These are phyloP conservation scores for Pochonia chlamydosporia DNA, from an alignment of 2,329 filamentous ascomycete genomes.

Conservation along the genomic window DNA sequence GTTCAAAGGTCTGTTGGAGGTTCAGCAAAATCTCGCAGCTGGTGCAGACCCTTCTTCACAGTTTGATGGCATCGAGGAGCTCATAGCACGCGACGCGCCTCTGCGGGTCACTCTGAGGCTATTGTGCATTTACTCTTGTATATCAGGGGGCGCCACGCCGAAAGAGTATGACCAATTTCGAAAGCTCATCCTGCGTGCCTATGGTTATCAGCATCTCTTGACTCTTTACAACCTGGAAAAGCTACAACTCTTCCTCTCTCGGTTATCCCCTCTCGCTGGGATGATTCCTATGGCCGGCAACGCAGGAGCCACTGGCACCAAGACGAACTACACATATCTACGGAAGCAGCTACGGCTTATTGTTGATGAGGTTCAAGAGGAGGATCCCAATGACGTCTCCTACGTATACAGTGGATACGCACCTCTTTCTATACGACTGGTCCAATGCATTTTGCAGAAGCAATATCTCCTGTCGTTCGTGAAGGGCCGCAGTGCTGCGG, in stretches of 20 bases:
- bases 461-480: conserved; percentile 69
- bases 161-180: conserved; percentile 89
- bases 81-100: conserved; percentile 83
- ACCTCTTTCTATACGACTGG: conserved; percentile 80
- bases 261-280: conserved; percentile 70
- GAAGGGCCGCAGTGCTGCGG: conserved; percentile 48
- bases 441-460: conserved; percentile 92
- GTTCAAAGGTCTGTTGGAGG: conserved; percentile 82
- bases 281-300: conserved; percentile 66
- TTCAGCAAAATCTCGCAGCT: conserved; percentile 91
- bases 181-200: conserved; percentile 81
- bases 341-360: conserved; percentile 84
- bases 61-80: conserved; percentile 85
- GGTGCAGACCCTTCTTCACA: conserved; percentile 85
- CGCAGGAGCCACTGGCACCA: conserved; percentile 51
- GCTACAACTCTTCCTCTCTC: conserved; percentile 75
- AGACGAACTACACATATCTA: conserved; percentile 86
- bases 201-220: conserved; percentile 89
- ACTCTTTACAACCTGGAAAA: conserved; percentile 87
- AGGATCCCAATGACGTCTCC: conserved; percentile 89
- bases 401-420: conserved; percentile 98
- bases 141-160: conserved; percentile 80
- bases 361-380: conserved; percentile 93
- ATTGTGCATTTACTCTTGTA: conserved; percentile 85
- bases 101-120: conserved; percentile 77